Evolutionary conservation across 331 rosid genomes (phyloP).

Genomic region (Prunus yedoensis): DNA sequence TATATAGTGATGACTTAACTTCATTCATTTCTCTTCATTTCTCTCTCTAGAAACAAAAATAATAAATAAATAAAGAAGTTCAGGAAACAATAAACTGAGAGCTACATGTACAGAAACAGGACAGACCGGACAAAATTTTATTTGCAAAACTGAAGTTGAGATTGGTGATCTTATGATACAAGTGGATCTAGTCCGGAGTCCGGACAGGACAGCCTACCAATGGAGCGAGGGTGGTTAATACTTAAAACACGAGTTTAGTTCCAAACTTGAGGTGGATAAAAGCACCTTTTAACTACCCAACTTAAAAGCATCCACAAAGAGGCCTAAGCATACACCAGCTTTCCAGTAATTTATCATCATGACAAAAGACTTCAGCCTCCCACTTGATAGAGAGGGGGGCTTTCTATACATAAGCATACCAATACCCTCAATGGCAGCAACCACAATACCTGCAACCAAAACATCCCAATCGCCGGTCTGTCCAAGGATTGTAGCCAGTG

Average conservation of each 20-base stretch:
- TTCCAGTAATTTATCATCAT: constrained; percentile 86
- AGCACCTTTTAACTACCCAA: constrained; percentile 60
- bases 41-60: no score
- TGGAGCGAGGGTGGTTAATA: background rate
- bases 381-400: constrained; percentile 49
- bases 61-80: no score
- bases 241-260: background rate
- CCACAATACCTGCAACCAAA: constrained; percentile 91
- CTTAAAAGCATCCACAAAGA: constrained; percentile 95
- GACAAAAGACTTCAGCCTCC: constrained; percentile 69
- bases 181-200: background rate
- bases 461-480: constrained; percentile 99
- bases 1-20: no score
- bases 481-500: constrained; percentile 96
- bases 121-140: background rate
- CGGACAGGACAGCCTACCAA: background rate
- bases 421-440: constrained; percentile 91
- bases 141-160: background rate
- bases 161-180: background rate
- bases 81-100: background rate
- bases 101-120: background rate
- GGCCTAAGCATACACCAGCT: constrained; percentile 98
- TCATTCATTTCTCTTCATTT: no score
- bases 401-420: constrained; percentile 85
- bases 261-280: background rate